phyloP scores from a whole-genome alignment of 2,329 filamentous ascomycete species.

The Nothomitra cinnamomea region DNA sequence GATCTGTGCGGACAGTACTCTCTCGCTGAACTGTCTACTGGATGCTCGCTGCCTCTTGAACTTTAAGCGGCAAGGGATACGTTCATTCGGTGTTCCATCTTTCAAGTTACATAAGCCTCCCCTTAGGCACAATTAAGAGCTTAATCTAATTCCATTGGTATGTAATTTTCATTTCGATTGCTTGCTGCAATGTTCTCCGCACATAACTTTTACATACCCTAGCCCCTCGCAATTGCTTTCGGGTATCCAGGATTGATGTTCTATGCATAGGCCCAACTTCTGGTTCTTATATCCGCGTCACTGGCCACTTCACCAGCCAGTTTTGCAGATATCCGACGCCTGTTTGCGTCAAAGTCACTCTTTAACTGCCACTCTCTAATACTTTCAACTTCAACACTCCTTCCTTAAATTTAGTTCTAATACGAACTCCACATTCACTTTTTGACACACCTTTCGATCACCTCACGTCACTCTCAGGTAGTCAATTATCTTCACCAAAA shows the following conservation, averaged over 20 bases:
- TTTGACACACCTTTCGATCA: not conserved
- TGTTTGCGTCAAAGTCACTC: constrained; percentile 29
- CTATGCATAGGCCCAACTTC: not conserved
- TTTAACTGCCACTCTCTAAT: constrained; percentile 17
- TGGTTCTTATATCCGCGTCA: constrained; percentile 3
- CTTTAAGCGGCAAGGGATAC: constrained; percentile 4
- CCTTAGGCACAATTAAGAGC: constrained; percentile 4
- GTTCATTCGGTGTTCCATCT: not conserved
- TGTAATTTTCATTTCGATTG: not conserved
- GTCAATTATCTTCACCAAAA: constrained; percentile 8
- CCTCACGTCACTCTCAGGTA: not conserved
- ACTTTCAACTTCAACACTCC: constrained; percentile 19
- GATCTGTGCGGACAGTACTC: not conserved
- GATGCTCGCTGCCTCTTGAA: constrained; percentile 1
- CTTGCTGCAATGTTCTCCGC: not conserved
- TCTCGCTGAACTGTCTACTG: not conserved
- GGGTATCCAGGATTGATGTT: not conserved
- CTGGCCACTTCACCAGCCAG: not conserved
- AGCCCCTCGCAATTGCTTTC: not conserved
- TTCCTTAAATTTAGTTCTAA: constrained; percentile 3
- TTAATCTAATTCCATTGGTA: constrained; percentile 4
- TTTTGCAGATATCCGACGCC: not conserved
- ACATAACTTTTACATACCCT: not conserved
- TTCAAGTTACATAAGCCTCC: not conserved
- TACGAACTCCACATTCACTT: not conserved